Evolutionary conservation across 768 basidiomycete species (phyloP).

Genomic region (Mrakia frigida): DNA sequence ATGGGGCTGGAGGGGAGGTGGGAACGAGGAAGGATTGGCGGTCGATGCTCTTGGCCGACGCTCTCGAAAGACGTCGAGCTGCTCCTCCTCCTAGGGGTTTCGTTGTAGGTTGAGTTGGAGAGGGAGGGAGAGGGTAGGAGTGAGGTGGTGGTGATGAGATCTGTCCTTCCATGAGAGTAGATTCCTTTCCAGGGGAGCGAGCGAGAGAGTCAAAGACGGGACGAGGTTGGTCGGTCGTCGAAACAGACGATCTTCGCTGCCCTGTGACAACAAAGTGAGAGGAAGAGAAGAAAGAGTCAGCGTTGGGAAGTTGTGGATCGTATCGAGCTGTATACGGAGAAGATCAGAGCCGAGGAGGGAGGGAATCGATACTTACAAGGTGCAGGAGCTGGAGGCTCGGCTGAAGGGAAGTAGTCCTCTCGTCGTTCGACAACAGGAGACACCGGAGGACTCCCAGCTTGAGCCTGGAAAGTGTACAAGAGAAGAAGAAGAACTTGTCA

Average conservation of each 20-base stretch:
- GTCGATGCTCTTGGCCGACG: constrained; percentile 13
- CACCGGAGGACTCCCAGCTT: not conserved
- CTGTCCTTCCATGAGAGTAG: not conserved
- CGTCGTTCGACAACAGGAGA: not conserved
- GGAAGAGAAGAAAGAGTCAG: not conserved
- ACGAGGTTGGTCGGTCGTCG: constrained; percentile 2
- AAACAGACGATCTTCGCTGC: not conserved
- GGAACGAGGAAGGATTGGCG: not conserved
- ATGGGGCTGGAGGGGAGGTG: not conserved
- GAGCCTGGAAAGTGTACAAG: not conserved
- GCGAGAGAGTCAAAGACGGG: constrained; percentile 2
- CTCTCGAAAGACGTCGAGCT: not conserved
- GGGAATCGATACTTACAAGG: not conserved
- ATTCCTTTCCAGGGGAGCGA: too few relatives aligned
- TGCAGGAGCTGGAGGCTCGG: not conserved
- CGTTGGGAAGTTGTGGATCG: too few relatives aligned
- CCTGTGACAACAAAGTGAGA: not conserved
- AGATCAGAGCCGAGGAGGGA: not conserved
- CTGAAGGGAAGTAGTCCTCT: not conserved
- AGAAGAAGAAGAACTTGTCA: not conserved
- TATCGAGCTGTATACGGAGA: not conserved
- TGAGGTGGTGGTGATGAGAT: not conserved
- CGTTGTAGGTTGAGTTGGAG: not conserved
- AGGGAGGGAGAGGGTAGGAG: not conserved
- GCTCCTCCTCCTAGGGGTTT: not conserved